A percentile compares a stretch with the other conserved stretches of the same genome.
Evolutionary conservation across 2,329 filamentous ascomycete genomes (phyloP).

Genomic region (Xylaria sp.): DNA sequence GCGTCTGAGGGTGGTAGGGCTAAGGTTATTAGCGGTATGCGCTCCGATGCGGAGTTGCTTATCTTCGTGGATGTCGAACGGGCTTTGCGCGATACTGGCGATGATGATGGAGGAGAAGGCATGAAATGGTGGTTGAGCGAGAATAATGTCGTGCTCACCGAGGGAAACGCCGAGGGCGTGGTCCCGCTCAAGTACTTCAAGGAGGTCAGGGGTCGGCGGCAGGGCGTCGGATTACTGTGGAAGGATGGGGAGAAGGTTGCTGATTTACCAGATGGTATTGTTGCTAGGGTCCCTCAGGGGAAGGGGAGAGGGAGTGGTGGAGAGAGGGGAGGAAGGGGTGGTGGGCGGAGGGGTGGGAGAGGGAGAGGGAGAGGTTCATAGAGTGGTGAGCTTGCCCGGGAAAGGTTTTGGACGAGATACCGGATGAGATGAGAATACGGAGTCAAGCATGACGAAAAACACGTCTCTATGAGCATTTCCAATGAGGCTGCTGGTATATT

Average conservation of each 20-base stretch:
- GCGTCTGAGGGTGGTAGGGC: not conserved
- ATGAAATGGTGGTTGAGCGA: slow-evolving; percentile 83
- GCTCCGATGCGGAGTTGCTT: slow-evolving; percentile 78
- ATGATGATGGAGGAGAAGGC: slow-evolving; percentile 49
- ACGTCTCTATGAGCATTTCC: no score
- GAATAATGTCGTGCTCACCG: slow-evolving; percentile 79
- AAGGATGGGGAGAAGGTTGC: slow-evolving; percentile 73
- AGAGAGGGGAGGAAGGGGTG: slow-evolving; percentile 47
- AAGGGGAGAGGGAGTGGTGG: slow-evolving; percentile 56
- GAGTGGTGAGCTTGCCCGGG: not conserved
- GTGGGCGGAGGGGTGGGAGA: slow-evolving; percentile 43
- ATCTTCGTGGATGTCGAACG: slow-evolving; percentile 79
- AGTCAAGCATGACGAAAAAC: no score
- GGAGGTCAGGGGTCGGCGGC: slow-evolving; percentile 72
- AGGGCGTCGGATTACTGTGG: slow-evolving; percentile 74
- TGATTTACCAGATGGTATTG: slow-evolving; percentile 72
- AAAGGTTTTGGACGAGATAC: no score
- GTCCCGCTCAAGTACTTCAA: slow-evolving; percentile 76
- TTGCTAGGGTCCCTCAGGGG: slow-evolving; percentile 59
- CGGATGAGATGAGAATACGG: no score
- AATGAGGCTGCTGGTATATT: not conserved
- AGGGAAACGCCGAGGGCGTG: slow-evolving; percentile 68
- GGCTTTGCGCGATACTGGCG: slow-evolving; percentile 65
- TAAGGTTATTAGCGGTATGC: slow-evolving; percentile 81
- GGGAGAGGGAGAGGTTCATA: slow-evolving; percentile 32